phyloP scores from a whole-genome alignment of 345 rosid genomes.

The Citrus cavaleriei region DNA sequence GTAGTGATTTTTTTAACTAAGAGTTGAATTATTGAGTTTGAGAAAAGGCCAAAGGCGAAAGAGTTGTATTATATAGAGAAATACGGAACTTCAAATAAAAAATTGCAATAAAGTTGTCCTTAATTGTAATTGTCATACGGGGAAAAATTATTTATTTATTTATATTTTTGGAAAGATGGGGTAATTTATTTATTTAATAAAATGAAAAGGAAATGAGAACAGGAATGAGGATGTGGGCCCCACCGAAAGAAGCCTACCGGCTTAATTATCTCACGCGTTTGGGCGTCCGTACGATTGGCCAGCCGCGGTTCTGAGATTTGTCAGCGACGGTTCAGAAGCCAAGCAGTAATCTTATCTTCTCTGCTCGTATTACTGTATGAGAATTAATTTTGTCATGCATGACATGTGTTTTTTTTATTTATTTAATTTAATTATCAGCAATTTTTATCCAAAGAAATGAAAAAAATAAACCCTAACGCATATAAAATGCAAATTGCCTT shows the following conservation, averaged over 20 bases:
- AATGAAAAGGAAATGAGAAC: background rate
- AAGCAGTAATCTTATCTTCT: background rate
- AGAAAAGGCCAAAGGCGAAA: background rate
- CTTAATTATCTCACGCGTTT: background rate
- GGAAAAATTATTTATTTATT: too few species aligned
- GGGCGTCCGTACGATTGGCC: background rate
- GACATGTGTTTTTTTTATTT: background rate
- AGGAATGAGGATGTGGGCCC: background rate
- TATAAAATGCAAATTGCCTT: too few species aligned
- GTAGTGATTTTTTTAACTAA: background rate
- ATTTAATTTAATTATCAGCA: too few species aligned
- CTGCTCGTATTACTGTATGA: background rate
- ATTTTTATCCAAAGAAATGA: too few species aligned
- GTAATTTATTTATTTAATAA: background rate
- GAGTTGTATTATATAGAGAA: background rate
- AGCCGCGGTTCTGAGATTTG: background rate
- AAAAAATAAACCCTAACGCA: too few species aligned
- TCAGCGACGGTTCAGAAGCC: constrained; percentile 1
- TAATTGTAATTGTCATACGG: background rate
- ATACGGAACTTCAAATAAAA: background rate
- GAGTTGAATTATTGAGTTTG: background rate
- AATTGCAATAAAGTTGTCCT: constrained; percentile 4
- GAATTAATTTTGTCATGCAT: background rate
- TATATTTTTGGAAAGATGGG: too few species aligned
- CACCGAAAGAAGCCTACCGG: background rate